Conservation (phyloP, 805 yeast genomes). For the Candida suzukii region DNA sequence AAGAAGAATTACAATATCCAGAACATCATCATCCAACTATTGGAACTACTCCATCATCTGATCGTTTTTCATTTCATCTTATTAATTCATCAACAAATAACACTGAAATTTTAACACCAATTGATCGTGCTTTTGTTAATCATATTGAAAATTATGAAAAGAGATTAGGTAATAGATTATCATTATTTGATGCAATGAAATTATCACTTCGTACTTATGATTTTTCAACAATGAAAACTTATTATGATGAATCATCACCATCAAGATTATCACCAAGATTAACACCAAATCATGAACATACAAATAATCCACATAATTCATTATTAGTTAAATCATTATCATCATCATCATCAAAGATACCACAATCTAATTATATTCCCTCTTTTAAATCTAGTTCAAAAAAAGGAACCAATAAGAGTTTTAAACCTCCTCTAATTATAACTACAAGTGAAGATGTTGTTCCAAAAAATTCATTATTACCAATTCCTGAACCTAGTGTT, state of each 20-base stretch:
- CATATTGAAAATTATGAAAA: constrained; percentile 21
- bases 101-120: not conserved
- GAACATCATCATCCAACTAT: too few species aligned
- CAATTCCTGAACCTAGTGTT: too few species aligned
- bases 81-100: too few species aligned
- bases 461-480: too few species aligned
- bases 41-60: too few species aligned
- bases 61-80: too few species aligned
- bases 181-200: constrained; percentile 25
- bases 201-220: constrained; percentile 17
- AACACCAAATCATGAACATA: too few species aligned
- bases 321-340: too few species aligned
- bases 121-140: constrained; percentile 12
- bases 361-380: not conserved
- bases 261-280: not conserved
- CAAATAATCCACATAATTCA: too few species aligned
- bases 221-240: not conserved
- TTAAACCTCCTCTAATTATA: not conserved
- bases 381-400: not conserved
- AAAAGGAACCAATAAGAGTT: not conserved
- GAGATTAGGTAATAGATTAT: constrained; percentile 19
- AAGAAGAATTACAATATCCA: too few species aligned
- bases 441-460: not conserved
- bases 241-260: not conserved
- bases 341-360: not conserved